Conservation (phyloP, 257 asterid genomes). For the Knoxia roxburghii region DNA sequence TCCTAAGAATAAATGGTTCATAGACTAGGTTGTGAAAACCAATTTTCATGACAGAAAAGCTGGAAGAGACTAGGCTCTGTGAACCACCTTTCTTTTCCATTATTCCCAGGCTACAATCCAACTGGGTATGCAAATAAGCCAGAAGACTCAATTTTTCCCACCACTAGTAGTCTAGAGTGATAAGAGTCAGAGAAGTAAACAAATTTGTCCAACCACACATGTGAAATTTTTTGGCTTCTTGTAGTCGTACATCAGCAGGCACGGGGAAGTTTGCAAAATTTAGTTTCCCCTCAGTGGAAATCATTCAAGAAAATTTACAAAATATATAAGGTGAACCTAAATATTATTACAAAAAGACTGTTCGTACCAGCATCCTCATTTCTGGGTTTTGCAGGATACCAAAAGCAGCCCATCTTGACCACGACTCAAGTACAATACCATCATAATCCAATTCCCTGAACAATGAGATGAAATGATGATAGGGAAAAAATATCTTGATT, state of each 20-base stretch:
- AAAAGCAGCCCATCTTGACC: constrained; percentile 96
- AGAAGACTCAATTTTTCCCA: background rate
- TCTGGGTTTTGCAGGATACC: constrained; percentile 84
- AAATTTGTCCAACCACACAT: background rate
- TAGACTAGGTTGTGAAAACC: background rate
- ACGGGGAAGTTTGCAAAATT: no score
- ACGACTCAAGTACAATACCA: constrained; percentile 94
- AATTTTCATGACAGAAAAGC: background rate
- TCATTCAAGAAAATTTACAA: no score
- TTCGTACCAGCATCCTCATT: constrained; percentile 56
- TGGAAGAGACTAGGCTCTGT: background rate
- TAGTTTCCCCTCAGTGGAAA: no score
- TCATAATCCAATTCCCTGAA: constrained; percentile 85
- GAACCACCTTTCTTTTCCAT: background rate
- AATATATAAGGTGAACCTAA: no score
- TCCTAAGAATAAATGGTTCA: background rate
- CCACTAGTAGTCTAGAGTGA: background rate
- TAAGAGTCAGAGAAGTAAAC: background rate
- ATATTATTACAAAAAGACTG: no score
- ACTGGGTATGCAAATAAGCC: background rate
- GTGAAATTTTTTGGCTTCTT: background rate
- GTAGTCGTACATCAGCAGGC: background rate
- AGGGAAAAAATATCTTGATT: constrained; percentile 1
- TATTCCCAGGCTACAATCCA: background rate
- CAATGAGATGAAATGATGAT: background rate